Evolutionary conservation across 1,284 basidiomycete species (phyloP), one percentile per base, ranked within the genome.

Genomic region (Farysia itapuensis): DNA sequence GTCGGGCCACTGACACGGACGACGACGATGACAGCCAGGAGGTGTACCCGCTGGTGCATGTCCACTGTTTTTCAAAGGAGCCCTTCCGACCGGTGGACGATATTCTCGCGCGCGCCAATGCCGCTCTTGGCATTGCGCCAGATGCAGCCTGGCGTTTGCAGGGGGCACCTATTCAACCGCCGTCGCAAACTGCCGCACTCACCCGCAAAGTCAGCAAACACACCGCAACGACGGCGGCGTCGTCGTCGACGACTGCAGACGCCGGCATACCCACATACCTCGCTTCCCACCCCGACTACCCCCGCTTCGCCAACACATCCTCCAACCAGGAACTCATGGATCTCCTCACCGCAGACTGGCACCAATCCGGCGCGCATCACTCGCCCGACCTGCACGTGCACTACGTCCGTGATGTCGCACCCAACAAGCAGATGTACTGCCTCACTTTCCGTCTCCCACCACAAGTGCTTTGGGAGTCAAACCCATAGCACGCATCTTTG

Each of bases 341-440:
- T 6, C 31, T 39, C 38, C 28, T 39, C 26, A 15, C 24, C 9
- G 8, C 18, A 5, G 26, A 29, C 5, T 30, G 15, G 13, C n/a
- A 6, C 16, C 20, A 79, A 8, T 4, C 13, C 3, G 29, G 20
- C 9, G 79, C 80, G 13, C 81, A 84, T n/a, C 79, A 82, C 22
- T 45, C 65, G 5, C 77, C 78, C 2, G 78, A 77, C 4, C 79
- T 79, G 49, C 40, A 76, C 23, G 78, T 93, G 12, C 86, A 91
- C 70, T 82, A 86, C 61, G 94, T 99, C 24, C 84, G 95, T 37
- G 86, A 87, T 12, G 94, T 99, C 7, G 92, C 94, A 2, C 95
- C 95, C 3, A 90, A 86, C 79, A 98, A 98, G 79, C 88, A 94
- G 70, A 98, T 98, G 95, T 98, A 95, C 78, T 95, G 95, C 78